A percentile compares a stretch with the other conserved stretches of the same genome.
phyloP scores from a whole-genome alignment of 176 grass and related monocot genomes.

The Olyra latifolia region DNA sequence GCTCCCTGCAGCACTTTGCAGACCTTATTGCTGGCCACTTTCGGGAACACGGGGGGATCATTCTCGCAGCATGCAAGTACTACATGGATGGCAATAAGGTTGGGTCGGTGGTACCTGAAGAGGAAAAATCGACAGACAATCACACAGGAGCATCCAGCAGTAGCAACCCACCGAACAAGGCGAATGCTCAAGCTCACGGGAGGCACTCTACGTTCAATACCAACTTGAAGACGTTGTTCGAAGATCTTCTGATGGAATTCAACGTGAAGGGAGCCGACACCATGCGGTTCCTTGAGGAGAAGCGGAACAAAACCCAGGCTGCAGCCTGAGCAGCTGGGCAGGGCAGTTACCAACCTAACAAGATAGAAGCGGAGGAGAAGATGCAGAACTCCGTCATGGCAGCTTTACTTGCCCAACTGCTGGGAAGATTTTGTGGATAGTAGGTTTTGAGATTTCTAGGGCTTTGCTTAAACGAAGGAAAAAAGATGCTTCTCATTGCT shows the following conservation, averaged over 20 bases:
- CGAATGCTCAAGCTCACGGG: neutral
- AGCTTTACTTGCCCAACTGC: slow-evolving; percentile 21
- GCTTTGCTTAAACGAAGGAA: neutral
- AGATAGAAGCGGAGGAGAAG: too few relatives aligned
- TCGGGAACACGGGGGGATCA: slow-evolving; percentile 43
- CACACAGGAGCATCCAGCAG: slow-evolving; percentile 14
- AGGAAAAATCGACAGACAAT: slow-evolving; percentile 11
- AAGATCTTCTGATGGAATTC: slow-evolving; percentile 92
- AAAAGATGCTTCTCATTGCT: neutral
- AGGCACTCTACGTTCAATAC: slow-evolving; percentile 15
- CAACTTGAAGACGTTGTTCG: slow-evolving; percentile 44
- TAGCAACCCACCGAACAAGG: neutral
- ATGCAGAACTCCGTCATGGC: neutral
- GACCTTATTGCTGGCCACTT: slow-evolving; percentile 82
- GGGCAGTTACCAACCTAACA: too few relatives aligned
- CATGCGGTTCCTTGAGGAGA: slow-evolving; percentile 55
- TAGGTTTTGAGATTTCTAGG: slow-evolving; percentile 19
- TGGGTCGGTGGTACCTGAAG: slow-evolving; percentile 59
- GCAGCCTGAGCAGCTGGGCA: slow-evolving; percentile 22
- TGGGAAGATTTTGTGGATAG: slow-evolving; percentile 41
- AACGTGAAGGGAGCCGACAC: slow-evolving; percentile 86
- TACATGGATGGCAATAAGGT: slow-evolving; percentile 70
- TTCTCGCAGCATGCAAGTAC: slow-evolving; percentile 69
- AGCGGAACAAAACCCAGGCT: slow-evolving; percentile 47
- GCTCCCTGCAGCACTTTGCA: slow-evolving; percentile 65